phyloP scores from a whole-genome alignment of 169 alveolate species.

The Plasmodium malariae region DNA sequence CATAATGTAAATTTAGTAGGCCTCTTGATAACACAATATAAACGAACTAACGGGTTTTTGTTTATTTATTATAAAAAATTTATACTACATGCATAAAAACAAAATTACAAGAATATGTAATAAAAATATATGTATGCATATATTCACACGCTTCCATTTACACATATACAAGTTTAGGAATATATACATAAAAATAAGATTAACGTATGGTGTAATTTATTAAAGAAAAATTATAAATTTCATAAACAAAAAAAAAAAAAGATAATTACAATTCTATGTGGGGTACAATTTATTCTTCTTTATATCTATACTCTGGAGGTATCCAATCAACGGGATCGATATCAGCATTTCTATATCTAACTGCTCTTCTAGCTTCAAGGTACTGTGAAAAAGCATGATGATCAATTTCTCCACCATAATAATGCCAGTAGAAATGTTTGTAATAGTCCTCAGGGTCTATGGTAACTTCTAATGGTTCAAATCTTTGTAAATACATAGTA shows the following conservation, averaged over 20 bases:
- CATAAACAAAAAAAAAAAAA: neutral
- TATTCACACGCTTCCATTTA: neutral
- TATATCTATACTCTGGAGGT: conserved; percentile 88
- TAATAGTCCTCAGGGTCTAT: conserved; percentile 85
- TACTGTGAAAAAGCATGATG: conserved; percentile 91
- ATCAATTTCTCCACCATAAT: conserved; percentile 87
- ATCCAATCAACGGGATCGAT: conserved; percentile 90
- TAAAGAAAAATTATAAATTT: neutral
- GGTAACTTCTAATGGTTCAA: conserved; percentile 85
- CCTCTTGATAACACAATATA: too few species aligned
- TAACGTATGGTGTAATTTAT: neutral
- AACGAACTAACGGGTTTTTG: too few species aligned
- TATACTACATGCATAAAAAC: neutral
- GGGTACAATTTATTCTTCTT: conserved; percentile 75
- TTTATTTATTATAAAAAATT: too few species aligned
- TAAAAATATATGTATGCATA: neutral
- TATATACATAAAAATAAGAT: neutral
- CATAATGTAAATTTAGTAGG: too few species aligned
- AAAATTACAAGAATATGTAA: neutral
- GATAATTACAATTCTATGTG: neutral
- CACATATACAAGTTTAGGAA: neutral
- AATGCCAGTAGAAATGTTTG: conserved; percentile 88
- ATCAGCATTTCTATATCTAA: conserved; percentile 88
- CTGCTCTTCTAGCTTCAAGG: conserved; percentile 90
- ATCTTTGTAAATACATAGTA: conserved; percentile 79